These are phyloP conservation scores for Aspergillus proliferans DNA, from an alignment of 2,329 filamentous ascomycete genomes.

Conservation along the genomic window DNA sequence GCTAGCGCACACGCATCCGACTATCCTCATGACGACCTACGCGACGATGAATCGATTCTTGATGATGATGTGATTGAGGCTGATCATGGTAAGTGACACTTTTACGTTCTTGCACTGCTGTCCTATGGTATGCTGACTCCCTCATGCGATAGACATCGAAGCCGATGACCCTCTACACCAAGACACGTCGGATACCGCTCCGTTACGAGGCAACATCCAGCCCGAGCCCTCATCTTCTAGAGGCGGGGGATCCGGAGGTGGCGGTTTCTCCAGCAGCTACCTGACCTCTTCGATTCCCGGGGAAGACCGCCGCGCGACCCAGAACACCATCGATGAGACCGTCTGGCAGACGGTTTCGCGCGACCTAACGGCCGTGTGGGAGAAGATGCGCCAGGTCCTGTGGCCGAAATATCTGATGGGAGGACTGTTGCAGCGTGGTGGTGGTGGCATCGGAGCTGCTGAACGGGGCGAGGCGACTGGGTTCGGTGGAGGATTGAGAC, in stretches of 20 bases:
- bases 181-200: constrained; percentile 62
- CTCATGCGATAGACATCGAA: constrained; percentile 61
- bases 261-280: constrained; percentile 69
- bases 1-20: constrained; percentile 29
- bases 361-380: constrained; percentile 88
- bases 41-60: constrained; percentile 55
- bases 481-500: constrained; percentile 45
- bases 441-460: constrained; percentile 49
- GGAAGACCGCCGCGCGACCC: constrained; percentile 81
- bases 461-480: constrained; percentile 50
- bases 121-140: neutral
- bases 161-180: constrained; percentile 77
- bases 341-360: constrained; percentile 96
- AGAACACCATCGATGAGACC: constrained; percentile 92
- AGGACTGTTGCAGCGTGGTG: constrained; percentile 54
- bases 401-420: constrained; percentile 90
- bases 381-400: constrained; percentile 95
- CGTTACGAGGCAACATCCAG: constrained; percentile 78
- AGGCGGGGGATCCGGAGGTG: constrained; percentile 11
- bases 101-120: neutral
- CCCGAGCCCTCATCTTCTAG: constrained; percentile 44
- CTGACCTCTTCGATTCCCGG: constrained; percentile 85
- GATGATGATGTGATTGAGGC: constrained; percentile 72
- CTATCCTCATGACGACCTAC: constrained; percentile 50
- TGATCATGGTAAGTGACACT: constrained; percentile 58